Base-by-base conservation (phyloP, 768 basidiomycete genomes). In the Antrodiella citrinella region DNA sequence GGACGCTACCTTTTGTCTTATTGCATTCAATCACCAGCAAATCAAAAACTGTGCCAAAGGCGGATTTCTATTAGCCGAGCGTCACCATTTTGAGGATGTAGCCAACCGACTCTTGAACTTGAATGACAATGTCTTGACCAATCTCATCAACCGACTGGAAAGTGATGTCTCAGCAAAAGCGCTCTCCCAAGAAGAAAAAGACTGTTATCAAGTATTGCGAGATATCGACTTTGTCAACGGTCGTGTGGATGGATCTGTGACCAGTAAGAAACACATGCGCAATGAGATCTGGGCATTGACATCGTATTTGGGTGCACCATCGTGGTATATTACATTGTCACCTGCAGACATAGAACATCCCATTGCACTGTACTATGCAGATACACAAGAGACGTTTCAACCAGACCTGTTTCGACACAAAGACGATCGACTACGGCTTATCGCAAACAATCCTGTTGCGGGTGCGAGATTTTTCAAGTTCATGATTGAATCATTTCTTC, bases 401-500 rank as follows among this genome's bases (percentile, higher is more conserved):
- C n/a, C n/a, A n/a, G n/a, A n/a, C n/a, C n/a, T n/a, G n/a, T n/a
- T n/a, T n/a, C n/a, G n/a, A n/a, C n/a, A n/a, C n/a, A 19, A 26
- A 22, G 40, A 45, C 12, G 25, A 50, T 2, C n/a, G 55, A 4
- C 3, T 48, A 7, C 13, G 26, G 2, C 47, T 71, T 0, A 47
- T 76, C 3, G 73, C 76, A 0, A 52, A 61, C 47, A 71, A 76
- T 57, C 74, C 75, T 0, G 49, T 51, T 3, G 52, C 69, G 0
- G 69, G 68, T 1, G 67, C 71, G 0, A 54, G 66, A n/a, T 76
- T 74, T 55, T 76, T 76, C 51, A 56, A 74, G 54, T 51, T 67
- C 1, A 69, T 67, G 20, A 72, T 75, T 57, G 57, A 63, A 15
- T 59, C 62, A 0, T 71, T 38, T 38, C 10, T 38, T 38, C 18